Evolutionary conservation across 352 stramenopile genomes (phyloP), one percentile per base, ranked within the genome.

Genomic region (Phytophthora pini): DNA sequence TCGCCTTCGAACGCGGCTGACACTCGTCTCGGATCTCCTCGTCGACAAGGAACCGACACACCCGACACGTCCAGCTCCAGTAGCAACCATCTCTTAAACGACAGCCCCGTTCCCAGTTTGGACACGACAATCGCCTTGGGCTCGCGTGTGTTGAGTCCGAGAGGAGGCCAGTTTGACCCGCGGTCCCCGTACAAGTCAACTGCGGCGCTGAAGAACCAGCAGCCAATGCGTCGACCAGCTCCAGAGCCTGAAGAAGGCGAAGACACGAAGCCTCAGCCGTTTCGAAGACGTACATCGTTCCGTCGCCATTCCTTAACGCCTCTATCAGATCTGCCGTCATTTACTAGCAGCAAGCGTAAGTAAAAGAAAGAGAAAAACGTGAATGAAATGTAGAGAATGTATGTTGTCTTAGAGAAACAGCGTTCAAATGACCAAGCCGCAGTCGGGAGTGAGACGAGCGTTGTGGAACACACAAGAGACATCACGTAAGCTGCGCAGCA

Each of bases 141-240:
- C 2, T 52, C 66, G 5, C 61, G 60, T 22, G 50, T 70, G 2
- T 61, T 49, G 45, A 70, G 61, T 31, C 67, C 61, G 0, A 54
- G 56, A 56, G 55, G 56, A n/a, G 61, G 45, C 7, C 61, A 64
- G 2, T 74, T 71, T n/a, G 61, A 68, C 27, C 55, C 56, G 12
- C 49, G 53, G n/a, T 74, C 67, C 20, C 61, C 67, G 13, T 71
- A 71, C 50, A 71, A 71, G 36, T 71, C 61, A 27, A 58, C 55
- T 15, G 66, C 66, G 27, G 50, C 55, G 3, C 53, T 67, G 17
- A 68, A 71, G 39, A 65, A 44, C 4, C 60, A 61, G 10, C 46
- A 61, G 22, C 53, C 24, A 4, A 31, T 70, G 17, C 67, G 56
- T 47, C 61, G 61, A 40, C 61, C 66, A 41, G 36, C 29, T 31